phyloP scores from a whole-genome alignment of 768 basidiomycete genomes.

The Rhodotorula taiwanensis region DNA sequence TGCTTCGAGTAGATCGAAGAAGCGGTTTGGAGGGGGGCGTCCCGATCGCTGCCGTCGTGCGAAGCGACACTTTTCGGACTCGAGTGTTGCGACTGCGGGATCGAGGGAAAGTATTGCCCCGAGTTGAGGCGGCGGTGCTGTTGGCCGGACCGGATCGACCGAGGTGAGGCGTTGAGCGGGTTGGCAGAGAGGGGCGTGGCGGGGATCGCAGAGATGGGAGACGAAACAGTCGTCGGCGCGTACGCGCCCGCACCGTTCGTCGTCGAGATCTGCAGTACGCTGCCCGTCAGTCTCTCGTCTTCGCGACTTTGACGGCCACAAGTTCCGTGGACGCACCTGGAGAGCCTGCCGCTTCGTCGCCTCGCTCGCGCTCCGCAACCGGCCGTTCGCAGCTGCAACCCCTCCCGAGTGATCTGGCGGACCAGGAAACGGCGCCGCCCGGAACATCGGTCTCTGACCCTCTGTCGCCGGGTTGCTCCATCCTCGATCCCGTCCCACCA shows the following conservation, averaged over 20 bases:
- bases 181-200: too few species aligned
- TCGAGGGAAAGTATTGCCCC: too few species aligned
- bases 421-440: neutral
- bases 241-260: too few species aligned
- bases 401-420: neutral
- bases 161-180: too few species aligned
- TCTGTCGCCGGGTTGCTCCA: neutral
- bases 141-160: neutral
- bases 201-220: neutral
- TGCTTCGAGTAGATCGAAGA: neutral
- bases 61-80: too few species aligned
- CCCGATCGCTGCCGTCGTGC: too few species aligned
- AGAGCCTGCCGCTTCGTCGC: constrained; percentile 5
- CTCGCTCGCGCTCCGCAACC: constrained; percentile 7
- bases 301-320: too few species aligned
- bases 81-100: too few species aligned
- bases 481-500: neutral
- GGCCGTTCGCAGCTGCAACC: neutral
- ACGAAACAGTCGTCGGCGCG: neutral
- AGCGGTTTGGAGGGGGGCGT: neutral
- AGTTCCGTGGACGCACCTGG: too few species aligned
- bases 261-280: constrained; percentile 10
- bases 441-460: neutral
- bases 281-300: neutral
- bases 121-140: neutral